Evolutionary conservation across 768 basidiomycete genomes (phyloP), one percentile per base, ranked within the genome.

Genomic region (Boletus tomentosulus): DNA sequence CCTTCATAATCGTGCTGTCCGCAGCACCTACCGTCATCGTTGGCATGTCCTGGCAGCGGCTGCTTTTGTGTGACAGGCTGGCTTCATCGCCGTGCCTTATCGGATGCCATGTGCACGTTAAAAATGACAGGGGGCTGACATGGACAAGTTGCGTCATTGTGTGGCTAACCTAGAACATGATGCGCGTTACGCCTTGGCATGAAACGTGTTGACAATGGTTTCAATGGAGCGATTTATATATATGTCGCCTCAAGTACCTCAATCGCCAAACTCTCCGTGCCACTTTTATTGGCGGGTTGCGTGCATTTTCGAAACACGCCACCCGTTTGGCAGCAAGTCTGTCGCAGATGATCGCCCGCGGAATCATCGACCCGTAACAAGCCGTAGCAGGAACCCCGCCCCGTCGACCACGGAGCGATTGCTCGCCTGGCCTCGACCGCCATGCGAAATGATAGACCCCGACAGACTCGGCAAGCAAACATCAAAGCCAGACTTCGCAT

Each of bases 371-470:
- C 30, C 42, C 35, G 51, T 56, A 31, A 63, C 55, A 39, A 56
- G 43, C 48, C 15, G 45, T 54, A 57, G 54, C 54, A 34, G 44
- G 38, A 53, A 57, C 46, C 15, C 60, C 58, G 57, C 49, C 41
- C 65, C 65, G 66, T 30, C 51, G 51, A 47, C 38, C 27, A 59
- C 65, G 66, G 66, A 67, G 28, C 15, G 30, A 56, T 43, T 30
- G 19, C 54, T 51, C 22, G 42, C 28, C 41, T 25, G 37, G 25
- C 16, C 46, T 44, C 43, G 43, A 27, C 25, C 34, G 19, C 49
- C 57, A 48, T 49, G 53, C 50, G 22, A 33, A 39, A 39, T 42
- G 30, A 9, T 22, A 41, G 19, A 39, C n/a, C 34, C 45, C 11
- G 28, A 44, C n/a, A 15, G 31, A 37, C 41, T 37, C 35, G 50